Conservation (phyloP, 306 rosid genomes). For the Canavalia ensiformis region DNA sequence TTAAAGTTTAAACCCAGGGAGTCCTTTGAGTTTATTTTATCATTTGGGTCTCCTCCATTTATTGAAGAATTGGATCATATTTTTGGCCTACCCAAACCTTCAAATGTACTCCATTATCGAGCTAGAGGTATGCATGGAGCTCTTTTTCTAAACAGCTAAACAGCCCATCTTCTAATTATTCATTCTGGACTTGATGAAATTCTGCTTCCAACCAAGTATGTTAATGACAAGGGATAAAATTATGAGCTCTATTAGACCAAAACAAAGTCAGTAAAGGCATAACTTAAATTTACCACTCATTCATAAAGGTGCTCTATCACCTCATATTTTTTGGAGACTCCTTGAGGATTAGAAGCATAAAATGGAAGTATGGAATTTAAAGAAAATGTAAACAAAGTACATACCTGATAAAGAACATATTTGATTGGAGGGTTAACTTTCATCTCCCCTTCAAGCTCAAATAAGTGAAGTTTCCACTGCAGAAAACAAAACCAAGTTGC, state of each 20-base stretch:
- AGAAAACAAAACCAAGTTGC: conserved; percentile 9
- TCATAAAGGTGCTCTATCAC: neutral
- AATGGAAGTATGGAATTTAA: neutral
- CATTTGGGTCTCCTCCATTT: neutral
- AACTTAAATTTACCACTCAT: neutral
- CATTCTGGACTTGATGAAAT: conserved; percentile 27
- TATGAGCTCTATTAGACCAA: conserved; percentile 1
- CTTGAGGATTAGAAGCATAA: conserved; percentile 14
- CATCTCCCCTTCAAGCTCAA: conserved; percentile 90
- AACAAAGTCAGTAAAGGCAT: conserved; percentile 17
- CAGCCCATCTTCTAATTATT: conserved; percentile 14
- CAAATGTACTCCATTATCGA: neutral
- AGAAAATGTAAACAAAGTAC: conserved; percentile 21
- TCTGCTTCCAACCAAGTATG: neutral
- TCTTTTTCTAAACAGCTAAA: neutral
- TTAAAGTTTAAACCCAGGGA: neutral
- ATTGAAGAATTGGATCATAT: neutral
- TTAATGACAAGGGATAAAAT: neutral
- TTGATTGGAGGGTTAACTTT: conserved; percentile 79
- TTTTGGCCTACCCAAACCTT: neutral
- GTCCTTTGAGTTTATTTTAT: neutral
- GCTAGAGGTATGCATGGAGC: neutral
- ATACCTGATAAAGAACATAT: conserved; percentile 91
- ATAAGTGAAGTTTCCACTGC: conserved; percentile 99
- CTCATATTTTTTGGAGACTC: neutral